Base-by-base conservation (phyloP, 164 flowering plant species). In the Cinnamomum chago region DNA sequence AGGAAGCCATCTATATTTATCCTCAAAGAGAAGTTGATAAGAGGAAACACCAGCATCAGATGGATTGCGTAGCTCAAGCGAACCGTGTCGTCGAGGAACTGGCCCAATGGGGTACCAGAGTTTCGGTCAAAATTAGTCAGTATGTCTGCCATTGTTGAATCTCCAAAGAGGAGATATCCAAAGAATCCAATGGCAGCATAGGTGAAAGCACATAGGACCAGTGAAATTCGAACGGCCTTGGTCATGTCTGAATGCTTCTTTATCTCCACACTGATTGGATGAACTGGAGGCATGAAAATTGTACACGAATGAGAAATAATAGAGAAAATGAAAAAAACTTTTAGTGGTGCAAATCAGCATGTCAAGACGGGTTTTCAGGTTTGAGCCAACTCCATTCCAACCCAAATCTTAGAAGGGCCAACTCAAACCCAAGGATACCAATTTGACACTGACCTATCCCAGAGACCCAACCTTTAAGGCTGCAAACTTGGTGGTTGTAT, bases 141-240 rank as follows among this genome's bases (percentile, higher is more conserved):
- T 33, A 96, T 88, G 72, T 96, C 97, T 0, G 86, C 66, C 88
- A 82, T 84, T 51, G 86, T 88, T 2, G 88, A 80, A 1, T 96
- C 97, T 2, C 98, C 99, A 70, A 96, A 96, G 50, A 94, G 81
- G 17, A 92, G 86, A 82, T 90, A 96, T 15, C 98, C 95, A 17
- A 90, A 91, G 67, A 90, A 78, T 4, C 99, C 97, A 10, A 86
- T 80, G 6, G 91, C 60, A 52, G 84, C 85, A 79, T 94, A 96
- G 70, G 93, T 84, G 23, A 73, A 73, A 2, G 90, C 85, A 62
- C 97, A 93, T n/a, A 92, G 77, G 2, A 84, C 72, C 0, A 95
- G 82, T 11, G 98, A 88, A 0, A 89, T 86, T 69, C 86, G 74
- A 14, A 90, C 94, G 0, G 93, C 97, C 28, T 78, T 67, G 2